Conservation (phyloP, 768 basidiomycete species). For the Lyophyllum decastes region DNA sequence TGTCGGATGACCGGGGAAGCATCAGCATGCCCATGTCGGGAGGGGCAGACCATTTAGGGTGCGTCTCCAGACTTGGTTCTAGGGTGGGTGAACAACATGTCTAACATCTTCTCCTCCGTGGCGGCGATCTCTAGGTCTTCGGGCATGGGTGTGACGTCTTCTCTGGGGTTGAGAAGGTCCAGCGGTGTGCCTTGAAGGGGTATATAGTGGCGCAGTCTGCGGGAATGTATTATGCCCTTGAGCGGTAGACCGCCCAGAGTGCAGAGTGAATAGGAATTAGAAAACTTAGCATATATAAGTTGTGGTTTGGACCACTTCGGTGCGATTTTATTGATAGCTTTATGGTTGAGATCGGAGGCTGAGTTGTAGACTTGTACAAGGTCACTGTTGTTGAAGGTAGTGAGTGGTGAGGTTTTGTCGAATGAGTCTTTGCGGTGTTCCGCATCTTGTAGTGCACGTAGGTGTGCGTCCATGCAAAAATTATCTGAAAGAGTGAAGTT, state of each 20-base stretch:
- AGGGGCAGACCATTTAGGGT: not conserved
- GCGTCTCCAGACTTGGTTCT: not conserved
- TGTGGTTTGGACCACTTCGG: conserved; percentile 2
- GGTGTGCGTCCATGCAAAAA: not conserved
- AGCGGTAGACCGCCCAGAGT: not conserved
- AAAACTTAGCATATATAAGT: conserved; percentile 4
- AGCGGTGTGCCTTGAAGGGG: not conserved
- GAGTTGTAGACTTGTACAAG: conserved; percentile 5
- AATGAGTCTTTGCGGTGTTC: not conserved
- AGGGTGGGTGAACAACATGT: not conserved
- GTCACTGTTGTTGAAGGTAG: not conserved
- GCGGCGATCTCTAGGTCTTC: not conserved
- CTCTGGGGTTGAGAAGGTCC: not conserved
- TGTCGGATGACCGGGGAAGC: not conserved
- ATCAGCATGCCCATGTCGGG: not conserved
- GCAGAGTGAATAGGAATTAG: not conserved
- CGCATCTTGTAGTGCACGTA: not conserved
- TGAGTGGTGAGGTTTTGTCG: conserved; percentile 1
- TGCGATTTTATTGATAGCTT: conserved; percentile 1
- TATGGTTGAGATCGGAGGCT: not conserved
- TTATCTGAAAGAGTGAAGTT: not conserved
- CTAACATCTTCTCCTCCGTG: conserved; percentile 1
- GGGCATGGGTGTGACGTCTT: not conserved
- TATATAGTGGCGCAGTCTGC: conserved; percentile 4
- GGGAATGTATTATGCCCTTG: conserved; percentile 1